These are phyloP conservation scores for Aspergillus vadensis DNA, from an alignment of 2,329 filamentous ascomycete species.

Conservation along the genomic window DNA sequence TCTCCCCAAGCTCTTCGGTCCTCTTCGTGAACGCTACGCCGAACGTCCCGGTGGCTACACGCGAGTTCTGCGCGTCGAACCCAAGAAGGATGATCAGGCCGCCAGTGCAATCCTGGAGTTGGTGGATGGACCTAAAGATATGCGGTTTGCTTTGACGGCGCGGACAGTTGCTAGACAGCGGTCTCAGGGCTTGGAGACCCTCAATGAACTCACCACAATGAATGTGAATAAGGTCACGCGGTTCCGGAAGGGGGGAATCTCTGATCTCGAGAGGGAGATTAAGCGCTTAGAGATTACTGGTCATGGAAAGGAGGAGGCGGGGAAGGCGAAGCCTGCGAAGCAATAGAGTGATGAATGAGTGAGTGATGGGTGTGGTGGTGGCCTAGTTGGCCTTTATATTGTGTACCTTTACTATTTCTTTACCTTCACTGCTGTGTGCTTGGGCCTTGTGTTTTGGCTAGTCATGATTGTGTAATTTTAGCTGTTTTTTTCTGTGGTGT, in stretches of 20 bases:
- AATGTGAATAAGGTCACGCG: conserved; percentile 84
- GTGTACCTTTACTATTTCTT: neutral
- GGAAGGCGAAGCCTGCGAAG: conserved; percentile 24
- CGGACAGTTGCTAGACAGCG: conserved; percentile 70
- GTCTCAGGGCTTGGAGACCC: conserved; percentile 53
- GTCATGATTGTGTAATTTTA: conserved; percentile 22
- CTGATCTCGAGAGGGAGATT: conserved; percentile 66
- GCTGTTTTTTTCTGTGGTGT: conserved; percentile 11
- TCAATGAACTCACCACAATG: conserved; percentile 71
- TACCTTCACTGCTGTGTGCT: neutral
- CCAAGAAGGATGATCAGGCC: conserved; percentile 83
- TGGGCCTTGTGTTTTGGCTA: conserved; percentile 5
- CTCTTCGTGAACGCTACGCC: conserved; percentile 76
- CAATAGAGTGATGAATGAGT: conserved; percentile 9
- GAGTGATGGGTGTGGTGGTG: neutral
- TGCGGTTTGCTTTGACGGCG: conserved; percentile 92
- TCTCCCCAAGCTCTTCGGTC: conserved; percentile 84
- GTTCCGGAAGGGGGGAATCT: conserved; percentile 68
- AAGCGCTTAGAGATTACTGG: conserved; percentile 58
- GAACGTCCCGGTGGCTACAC: conserved; percentile 88
- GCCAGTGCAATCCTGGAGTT: conserved; percentile 89
- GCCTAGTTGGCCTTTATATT: neutral
- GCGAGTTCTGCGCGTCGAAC: conserved; percentile 87
- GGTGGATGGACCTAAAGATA: conserved; percentile 90
- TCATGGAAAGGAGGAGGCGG: conserved; percentile 22